A percentile compares a stretch with the other conserved stretches of the same genome.
Evolutionary conservation across 2,329 filamentous ascomycete genomes (phyloP).

Genomic region (Kalmusia sp.): DNA sequence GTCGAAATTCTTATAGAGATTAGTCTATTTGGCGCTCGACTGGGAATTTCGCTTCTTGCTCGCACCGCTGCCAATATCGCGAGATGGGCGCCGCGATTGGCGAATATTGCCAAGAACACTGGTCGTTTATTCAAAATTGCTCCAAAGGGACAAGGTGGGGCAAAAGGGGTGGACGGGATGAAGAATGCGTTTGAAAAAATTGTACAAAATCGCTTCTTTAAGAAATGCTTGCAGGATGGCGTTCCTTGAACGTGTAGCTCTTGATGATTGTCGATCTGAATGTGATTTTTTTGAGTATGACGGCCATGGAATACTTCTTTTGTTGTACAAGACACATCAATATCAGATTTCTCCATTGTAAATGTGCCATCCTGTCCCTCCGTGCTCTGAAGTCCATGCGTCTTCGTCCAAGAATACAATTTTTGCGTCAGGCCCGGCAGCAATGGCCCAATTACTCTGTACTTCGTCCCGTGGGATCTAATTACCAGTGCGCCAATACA

Average conservation of each 20-base stretch:
- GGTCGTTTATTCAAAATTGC: slow-evolving; percentile 13
- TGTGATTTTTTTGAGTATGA: too few species aligned
- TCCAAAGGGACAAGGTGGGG: slow-evolving; percentile 6
- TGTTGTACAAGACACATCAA: too few species aligned
- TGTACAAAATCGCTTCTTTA: background rate
- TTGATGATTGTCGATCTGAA: too few species aligned
- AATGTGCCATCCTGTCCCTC: background rate
- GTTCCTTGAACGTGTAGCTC: background rate
- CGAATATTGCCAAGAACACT: background rate
- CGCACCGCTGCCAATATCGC: slow-evolving; percentile 6
- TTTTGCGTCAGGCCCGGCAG: background rate
- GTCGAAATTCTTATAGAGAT: slow-evolving; percentile 1
- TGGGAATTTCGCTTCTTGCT: slow-evolving; percentile 5
- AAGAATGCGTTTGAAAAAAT: slow-evolving; percentile 1
- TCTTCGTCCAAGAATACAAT: background rate
- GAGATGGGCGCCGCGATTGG: background rate
- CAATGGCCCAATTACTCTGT: background rate
- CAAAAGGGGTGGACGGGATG: slow-evolving; percentile 9
- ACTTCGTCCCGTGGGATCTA: background rate
- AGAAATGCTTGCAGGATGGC: background rate
- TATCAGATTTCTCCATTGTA: background rate
- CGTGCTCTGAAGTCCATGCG: background rate
- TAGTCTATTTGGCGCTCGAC: background rate
- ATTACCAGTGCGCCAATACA: background rate
- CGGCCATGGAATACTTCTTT: too few species aligned